Evolutionary conservation across 768 basidiomycete species (phyloP).

Genomic region (Tephrocybe sp.): DNA sequence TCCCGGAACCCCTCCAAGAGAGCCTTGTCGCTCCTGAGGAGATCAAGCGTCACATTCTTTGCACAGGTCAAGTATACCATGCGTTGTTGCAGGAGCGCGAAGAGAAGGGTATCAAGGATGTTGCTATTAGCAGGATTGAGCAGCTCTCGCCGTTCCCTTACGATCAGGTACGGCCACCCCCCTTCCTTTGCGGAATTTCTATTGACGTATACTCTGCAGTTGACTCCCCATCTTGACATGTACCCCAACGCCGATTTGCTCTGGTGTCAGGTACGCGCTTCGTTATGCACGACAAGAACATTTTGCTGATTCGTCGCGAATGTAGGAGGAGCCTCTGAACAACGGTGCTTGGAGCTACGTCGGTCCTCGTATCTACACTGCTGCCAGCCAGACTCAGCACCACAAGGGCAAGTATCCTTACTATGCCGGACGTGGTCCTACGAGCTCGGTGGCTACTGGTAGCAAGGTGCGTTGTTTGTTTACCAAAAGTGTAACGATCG

Average conservation of each 20-base stretch:
- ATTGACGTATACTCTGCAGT: slow-evolving; percentile 34
- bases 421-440: slow-evolving; percentile 92
- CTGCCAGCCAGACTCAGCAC: slow-evolving; percentile 85
- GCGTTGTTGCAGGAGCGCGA: slow-evolving; percentile 87
- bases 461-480: slow-evolving; percentile 59
- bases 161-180: slow-evolving; percentile 82
- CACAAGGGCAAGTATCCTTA: slow-evolving; percentile 88
- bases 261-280: slow-evolving; percentile 80
- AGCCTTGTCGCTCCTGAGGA: slow-evolving; percentile 75
- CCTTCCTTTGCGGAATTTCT: slow-evolving; percentile 8
- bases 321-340: slow-evolving; percentile 90
- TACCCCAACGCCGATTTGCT: slow-evolving; percentile 93
- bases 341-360: slow-evolving; percentile 98
- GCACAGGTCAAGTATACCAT: slow-evolving; percentile 94
- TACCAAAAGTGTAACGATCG: slow-evolving; percentile 11
- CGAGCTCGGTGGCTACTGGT: slow-evolving; percentile 88
- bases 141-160: slow-evolving; percentile 98
- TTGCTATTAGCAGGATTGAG: slow-evolving; percentile 92
- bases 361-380: slow-evolving; percentile 89
- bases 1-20: slow-evolving; percentile 80
- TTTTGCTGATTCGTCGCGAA: slow-evolving; percentile 11
- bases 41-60: slow-evolving; percentile 89
- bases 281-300: no score
- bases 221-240: slow-evolving; percentile 92
- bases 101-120: slow-evolving; percentile 84